Evolutionary conservation across 1,139 yeast species (phyloP).

Genomic region (Yamadazyma conglobata): DNA sequence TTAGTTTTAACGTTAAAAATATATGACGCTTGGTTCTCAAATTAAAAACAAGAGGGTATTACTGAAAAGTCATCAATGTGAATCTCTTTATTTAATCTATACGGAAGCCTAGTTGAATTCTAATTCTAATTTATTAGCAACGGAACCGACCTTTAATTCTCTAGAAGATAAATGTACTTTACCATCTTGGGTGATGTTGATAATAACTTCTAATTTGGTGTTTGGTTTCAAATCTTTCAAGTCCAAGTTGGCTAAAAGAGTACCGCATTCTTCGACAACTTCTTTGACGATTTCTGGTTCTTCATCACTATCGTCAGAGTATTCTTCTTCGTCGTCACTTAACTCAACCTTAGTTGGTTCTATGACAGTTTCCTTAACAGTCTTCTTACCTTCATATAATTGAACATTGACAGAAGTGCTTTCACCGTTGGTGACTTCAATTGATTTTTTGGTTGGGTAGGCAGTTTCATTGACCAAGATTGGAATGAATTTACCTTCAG

Average conservation of each 20-base stretch:
- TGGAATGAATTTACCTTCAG: constrained; percentile 68
- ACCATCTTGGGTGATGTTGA: constrained; percentile 84
- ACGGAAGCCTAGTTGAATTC: constrained; percentile 14
- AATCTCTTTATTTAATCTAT: constrained; percentile 4
- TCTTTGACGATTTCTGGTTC: constrained; percentile 75
- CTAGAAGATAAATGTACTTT: constrained; percentile 80
- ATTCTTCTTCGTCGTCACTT: constrained; percentile 32
- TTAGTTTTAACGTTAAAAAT: too few relatives aligned
- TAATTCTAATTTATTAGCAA: constrained; percentile 51
- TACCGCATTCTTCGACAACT: constrained; percentile 72
- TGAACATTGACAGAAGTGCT: constrained; percentile 62
- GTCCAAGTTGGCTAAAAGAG: constrained; percentile 74
- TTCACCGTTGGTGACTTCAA: constrained; percentile 61
- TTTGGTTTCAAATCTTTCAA: constrained; percentile 71
- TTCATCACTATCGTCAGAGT: constrained; percentile 36
- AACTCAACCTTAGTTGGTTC: constrained; percentile 50
- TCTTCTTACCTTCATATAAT: constrained; percentile 81
- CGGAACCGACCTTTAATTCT: constrained; percentile 67
- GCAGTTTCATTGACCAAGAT: constrained; percentile 84
- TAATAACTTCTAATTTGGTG: constrained; percentile 68
- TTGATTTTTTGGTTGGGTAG: constrained; percentile 81
- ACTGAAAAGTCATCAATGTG: constrained; percentile 1
- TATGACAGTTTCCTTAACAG: constrained; percentile 71
- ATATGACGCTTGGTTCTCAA: too few relatives aligned
- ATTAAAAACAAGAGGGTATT: neutral